A percentile compares a stretch with the other conserved stretches of the same genome.
Conservation (phyloP, 352 stramenopile genomes). For the Elongisporangium prolatum region DNA sequence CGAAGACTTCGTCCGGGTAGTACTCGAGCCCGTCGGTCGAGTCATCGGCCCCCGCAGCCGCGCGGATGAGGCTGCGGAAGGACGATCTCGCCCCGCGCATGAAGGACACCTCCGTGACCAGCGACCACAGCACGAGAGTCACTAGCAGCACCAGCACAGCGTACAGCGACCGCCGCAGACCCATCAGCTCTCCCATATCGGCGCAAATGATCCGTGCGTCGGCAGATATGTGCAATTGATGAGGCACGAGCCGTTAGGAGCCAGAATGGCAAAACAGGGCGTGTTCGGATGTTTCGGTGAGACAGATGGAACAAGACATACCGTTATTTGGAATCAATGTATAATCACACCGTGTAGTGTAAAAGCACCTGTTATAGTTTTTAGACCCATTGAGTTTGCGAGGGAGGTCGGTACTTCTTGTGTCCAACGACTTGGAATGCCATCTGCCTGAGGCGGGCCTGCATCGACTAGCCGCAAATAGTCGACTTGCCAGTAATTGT, state of each 20-base stretch:
- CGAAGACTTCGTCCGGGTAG: slow-evolving; percentile 24
- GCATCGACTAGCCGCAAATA: not conserved
- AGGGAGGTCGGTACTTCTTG: not conserved
- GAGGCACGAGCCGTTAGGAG: not conserved
- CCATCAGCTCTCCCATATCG: slow-evolving; percentile 1
- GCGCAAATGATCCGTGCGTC: not conserved
- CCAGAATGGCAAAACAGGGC: not conserved
- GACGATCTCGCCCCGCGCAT: slow-evolving; percentile 6
- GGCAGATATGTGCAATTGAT: not conserved
- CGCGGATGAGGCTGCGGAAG: slow-evolving; percentile 16
- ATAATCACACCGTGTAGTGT: not conserved
- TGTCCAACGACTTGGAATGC: not conserved
- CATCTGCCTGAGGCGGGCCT: not conserved
- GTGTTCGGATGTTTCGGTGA: not conserved
- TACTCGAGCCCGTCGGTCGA: slow-evolving; percentile 6
- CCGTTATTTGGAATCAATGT: not conserved
- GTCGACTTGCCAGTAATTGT: not conserved
- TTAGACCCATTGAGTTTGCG: not conserved
- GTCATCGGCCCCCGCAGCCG: slow-evolving; percentile 10
- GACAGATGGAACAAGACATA: not conserved
- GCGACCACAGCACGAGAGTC: slow-evolving; percentile 8
- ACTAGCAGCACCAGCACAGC: slow-evolving; percentile 22
- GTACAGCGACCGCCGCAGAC: slow-evolving; percentile 16
- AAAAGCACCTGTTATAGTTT: no score
- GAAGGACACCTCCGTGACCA: slow-evolving; percentile 23